Evolutionary conservation across 2,329 filamentous ascomycete genomes (phyloP).

Genomic region (Aspergillus quadricinctus): DNA sequence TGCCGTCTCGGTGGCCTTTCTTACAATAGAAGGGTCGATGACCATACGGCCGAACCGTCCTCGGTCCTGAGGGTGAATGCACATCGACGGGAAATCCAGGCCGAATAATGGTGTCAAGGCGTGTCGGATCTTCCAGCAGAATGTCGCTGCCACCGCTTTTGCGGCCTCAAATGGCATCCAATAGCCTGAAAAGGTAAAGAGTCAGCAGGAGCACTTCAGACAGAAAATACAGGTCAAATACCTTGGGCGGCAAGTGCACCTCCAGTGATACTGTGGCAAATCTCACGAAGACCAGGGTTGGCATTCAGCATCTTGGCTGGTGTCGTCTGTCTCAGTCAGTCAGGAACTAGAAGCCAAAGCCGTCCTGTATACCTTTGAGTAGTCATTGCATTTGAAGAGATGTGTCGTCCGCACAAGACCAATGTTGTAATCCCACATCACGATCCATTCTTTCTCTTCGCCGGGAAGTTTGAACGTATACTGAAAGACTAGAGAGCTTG

Average conservation of each 20-base stretch:
- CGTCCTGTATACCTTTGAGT: constrained; percentile 66
- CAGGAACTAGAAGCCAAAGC: neutral
- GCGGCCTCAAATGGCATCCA: constrained; percentile 94
- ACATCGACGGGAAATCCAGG: constrained; percentile 68
- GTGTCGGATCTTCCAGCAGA: constrained; percentile 78
- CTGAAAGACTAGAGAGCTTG: constrained; percentile 38
- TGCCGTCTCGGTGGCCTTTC: constrained; percentile 44
- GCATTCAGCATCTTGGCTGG: constrained; percentile 75
- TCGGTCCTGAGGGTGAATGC: constrained; percentile 57
- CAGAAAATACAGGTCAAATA: constrained; percentile 33
- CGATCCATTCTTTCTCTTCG: constrained; percentile 62
- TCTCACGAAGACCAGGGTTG: constrained; percentile 80
- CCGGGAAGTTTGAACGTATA: constrained; percentile 74
- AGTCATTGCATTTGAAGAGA: constrained; percentile 86
- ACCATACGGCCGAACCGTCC: constrained; percentile 63
- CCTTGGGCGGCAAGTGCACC: constrained; percentile 87
- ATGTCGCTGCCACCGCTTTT: constrained; percentile 79
- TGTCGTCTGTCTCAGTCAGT: constrained; percentile 60
- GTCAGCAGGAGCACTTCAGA: constrained; percentile 1
- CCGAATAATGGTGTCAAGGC: constrained; percentile 91
- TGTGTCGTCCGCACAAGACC: constrained; percentile 91
- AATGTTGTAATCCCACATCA: constrained; percentile 97
- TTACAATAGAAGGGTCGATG: constrained; percentile 57
- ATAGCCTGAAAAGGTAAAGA: constrained; percentile 61
- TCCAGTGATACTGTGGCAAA: constrained; percentile 91